Evolutionary conservation across 2,329 filamentous ascomycete genomes (phyloP).

Genomic region (Cyphellophora attinorum): DNA sequence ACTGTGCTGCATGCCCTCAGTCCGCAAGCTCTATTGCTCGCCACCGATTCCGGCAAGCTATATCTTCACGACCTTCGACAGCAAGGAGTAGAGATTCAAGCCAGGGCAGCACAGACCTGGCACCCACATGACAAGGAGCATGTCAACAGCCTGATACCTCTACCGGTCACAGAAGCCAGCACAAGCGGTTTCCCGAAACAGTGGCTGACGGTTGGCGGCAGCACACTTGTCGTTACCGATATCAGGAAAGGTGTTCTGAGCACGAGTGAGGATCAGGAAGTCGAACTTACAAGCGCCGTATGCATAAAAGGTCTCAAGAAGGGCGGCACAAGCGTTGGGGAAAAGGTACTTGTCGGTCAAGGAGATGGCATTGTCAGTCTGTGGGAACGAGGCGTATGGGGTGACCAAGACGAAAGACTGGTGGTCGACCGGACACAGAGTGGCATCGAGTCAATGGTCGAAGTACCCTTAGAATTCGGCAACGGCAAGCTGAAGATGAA

Average conservation of each 20-base stretch:
- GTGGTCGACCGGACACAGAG: conserved; percentile 66
- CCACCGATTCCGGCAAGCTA: conserved; percentile 79
- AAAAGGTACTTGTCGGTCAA: conserved; percentile 68
- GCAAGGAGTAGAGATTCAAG: conserved; percentile 28
- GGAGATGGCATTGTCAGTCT: conserved; percentile 75
- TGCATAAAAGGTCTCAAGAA: conserved; percentile 70
- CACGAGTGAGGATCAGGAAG: conserved; percentile 87
- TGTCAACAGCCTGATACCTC: conserved; percentile 74
- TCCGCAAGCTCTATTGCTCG: conserved; percentile 78
- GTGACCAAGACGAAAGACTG: conserved; percentile 86
- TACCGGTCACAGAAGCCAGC: conserved; percentile 69
- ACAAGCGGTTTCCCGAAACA: conserved; percentile 88
- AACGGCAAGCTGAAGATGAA: conserved; percentile 55
- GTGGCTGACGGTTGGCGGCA: conserved; percentile 88
- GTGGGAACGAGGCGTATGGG: conserved; percentile 92
- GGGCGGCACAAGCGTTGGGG: conserved; percentile 56
- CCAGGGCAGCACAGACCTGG: conserved; percentile 58
- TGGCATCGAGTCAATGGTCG: conserved; percentile 67
- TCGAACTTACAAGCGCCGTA: conserved; percentile 74
- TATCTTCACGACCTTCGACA: conserved; percentile 75
- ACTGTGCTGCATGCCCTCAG: conserved; percentile 75
- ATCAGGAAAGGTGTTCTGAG: conserved; percentile 76
- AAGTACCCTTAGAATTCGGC: conserved; percentile 61
- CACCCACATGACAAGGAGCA: conserved; percentile 79
- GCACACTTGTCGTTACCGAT: conserved; percentile 83